These are phyloP conservation scores for Salvia miltiorrhiza DNA, from an alignment of 257 asterid species.

Conservation along the genomic window DNA sequence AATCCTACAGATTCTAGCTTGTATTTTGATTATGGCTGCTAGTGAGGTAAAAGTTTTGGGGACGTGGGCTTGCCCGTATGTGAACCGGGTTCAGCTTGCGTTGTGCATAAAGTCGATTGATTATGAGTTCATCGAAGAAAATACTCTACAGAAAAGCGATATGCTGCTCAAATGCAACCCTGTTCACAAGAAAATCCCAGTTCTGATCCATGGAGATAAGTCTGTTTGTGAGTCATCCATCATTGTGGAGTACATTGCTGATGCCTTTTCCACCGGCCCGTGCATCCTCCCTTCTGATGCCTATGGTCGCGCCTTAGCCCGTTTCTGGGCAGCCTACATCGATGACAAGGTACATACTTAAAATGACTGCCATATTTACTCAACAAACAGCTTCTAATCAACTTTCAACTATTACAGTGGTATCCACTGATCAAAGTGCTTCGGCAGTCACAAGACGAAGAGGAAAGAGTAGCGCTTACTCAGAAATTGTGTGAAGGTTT, in stretches of 20 bases:
- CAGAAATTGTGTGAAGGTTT: conserved; percentile 24
- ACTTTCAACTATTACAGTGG: conserved; percentile 24
- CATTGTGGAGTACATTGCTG: conserved; percentile 41
- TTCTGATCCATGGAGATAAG: conserved; percentile 36
- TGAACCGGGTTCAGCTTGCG: conserved; percentile 19
- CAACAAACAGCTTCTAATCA: neutral
- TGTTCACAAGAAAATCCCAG: conserved; percentile 44
- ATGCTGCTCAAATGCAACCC: conserved; percentile 44
- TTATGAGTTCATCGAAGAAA: conserved; percentile 22
- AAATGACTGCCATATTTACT: neutral
- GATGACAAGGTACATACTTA: conserved; percentile 31
- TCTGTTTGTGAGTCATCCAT: conserved; percentile 44
- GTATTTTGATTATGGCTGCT: neutral
- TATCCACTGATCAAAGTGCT: conserved; percentile 25
- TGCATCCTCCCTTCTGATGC: conserved; percentile 42
- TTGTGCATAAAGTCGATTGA: conserved; percentile 17
- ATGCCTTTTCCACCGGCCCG: conserved; percentile 32
- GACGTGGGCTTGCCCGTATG: conserved; percentile 21
- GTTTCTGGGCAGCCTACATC: conserved; percentile 50
- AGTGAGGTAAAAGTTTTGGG: conserved; percentile 24
- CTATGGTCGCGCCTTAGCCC: conserved; percentile 39
- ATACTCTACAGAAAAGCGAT: conserved; percentile 22
- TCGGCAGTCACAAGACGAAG: conserved; percentile 3
- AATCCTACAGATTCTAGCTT: neutral
- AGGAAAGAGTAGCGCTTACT: conserved; percentile 5